phyloP scores from a whole-genome alignment of 192 early-diverging fungal genomes.

The Coemansia sp. region DNA sequence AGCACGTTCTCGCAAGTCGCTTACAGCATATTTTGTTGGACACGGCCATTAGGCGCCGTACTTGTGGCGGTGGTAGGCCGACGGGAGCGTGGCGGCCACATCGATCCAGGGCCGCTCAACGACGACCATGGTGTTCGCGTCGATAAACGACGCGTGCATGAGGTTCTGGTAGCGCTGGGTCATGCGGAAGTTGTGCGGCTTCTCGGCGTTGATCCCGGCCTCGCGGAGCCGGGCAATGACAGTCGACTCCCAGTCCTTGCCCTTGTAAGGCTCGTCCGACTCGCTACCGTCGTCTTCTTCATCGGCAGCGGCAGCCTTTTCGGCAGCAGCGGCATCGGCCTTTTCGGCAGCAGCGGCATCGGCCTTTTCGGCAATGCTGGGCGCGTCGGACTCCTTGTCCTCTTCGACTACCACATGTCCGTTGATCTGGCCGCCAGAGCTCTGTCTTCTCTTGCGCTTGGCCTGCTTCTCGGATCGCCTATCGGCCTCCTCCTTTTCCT shows the following conservation, averaged over 20 bases:
- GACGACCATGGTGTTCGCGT: constrained; percentile 69
- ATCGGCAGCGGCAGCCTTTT: constrained; percentile 12
- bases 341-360: constrained; percentile 21
- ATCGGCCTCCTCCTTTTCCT: constrained; percentile 35
- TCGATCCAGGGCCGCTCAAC: constrained; percentile 84
- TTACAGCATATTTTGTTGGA: too few relatives aligned
- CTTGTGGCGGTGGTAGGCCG: constrained; percentile 76
- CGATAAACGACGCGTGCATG: constrained; percentile 74
- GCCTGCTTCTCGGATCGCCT: constrained; percentile 40
- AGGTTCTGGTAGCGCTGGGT: constrained; percentile 79
- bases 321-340: constrained; percentile 13
- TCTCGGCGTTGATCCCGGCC: constrained; percentile 46
- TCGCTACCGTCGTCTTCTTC: neutral
- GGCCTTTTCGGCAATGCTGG: neutral
- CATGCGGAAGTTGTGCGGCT: constrained; percentile 62
- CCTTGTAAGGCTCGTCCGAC: constrained; percentile 8
- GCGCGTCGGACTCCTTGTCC: constrained; percentile 13
- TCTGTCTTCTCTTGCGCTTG: constrained; percentile 51
- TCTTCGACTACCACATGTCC: constrained; percentile 33
- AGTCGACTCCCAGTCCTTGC: constrained; percentile 43
- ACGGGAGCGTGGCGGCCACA: constrained; percentile 72
- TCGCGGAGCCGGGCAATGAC: constrained; percentile 41
- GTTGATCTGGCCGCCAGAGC: constrained; percentile 13
- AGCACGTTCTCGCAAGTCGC: too few relatives aligned
- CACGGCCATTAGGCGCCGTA: constrained; percentile 57